Conservation (phyloP, 192 early-diverging fungal species). For the Coemansia sp. region DNA sequence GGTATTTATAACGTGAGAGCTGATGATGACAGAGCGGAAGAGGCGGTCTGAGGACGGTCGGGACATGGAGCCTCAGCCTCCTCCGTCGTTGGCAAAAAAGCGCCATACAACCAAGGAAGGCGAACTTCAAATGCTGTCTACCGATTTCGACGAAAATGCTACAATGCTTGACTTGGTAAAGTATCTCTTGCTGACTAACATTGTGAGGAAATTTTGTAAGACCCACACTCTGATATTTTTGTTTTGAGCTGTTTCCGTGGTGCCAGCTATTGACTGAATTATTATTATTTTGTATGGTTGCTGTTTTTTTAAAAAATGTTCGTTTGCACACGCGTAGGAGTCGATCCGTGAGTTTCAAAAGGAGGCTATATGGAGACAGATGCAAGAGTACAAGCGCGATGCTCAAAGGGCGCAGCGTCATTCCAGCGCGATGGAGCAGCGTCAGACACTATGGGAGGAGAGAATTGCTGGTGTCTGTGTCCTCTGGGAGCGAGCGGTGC, state of each 20-base stretch:
- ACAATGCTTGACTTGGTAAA: conserved; percentile 50
- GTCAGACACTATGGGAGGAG: conserved; percentile 46
- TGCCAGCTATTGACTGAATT: neutral
- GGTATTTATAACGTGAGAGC: neutral
- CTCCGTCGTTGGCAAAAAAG: conserved; percentile 45
- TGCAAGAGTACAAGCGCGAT: conserved; percentile 66
- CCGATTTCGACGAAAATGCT: conserved; percentile 48
- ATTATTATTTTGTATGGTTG: conserved; percentile 3
- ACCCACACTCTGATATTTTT: neutral
- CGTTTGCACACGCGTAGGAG: conserved; percentile 26
- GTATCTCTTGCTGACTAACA: conserved; percentile 13
- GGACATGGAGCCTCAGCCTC: conserved; percentile 46
- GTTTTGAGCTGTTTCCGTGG: neutral
- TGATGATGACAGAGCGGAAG: conserved; percentile 54
- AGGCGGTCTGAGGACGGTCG: conserved; percentile 51
- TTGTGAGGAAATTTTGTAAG: neutral
- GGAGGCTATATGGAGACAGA: conserved; percentile 66
- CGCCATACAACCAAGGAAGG: conserved; percentile 45
- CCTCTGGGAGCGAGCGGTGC: conserved; percentile 55
- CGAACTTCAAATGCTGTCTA: conserved; percentile 32
- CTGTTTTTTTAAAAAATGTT: too few species aligned
- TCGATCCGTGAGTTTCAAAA: conserved; percentile 61
- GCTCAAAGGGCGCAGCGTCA: conserved; percentile 48
- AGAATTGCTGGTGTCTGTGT: conserved; percentile 47
- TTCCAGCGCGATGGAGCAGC: conserved; percentile 45